A percentile compares a stretch with the other conserved stretches of the same genome.
Conservation (phyloP, 2,329 filamentous ascomycete genomes). For the Helotiales sp. region DNA sequence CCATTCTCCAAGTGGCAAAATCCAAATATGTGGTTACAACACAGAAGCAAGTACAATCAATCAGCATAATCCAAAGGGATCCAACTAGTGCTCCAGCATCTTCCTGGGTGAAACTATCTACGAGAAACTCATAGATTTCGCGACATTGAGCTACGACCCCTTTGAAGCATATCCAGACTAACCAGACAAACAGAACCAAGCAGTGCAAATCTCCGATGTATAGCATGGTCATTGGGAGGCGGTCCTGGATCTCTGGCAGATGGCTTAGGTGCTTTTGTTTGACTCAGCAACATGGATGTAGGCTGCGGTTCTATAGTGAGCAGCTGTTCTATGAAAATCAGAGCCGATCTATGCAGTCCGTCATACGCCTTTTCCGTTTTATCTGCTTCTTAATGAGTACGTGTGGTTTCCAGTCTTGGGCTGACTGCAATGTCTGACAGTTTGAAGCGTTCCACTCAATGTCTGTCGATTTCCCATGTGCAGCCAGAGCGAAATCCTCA, state of each 20-base stretch:
- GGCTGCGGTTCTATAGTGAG: too few relatives aligned
- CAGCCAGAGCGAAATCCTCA: not conserved
- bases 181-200: not conserved
- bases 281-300: not conserved
- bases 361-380: too few relatives aligned
- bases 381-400: too few relatives aligned
- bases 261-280: not conserved
- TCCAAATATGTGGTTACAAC: not conserved
- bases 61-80: not conserved
- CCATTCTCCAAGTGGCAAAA: not conserved
- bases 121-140: not conserved
- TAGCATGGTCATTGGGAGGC: not conserved
- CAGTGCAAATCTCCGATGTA: not conserved
- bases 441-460: not conserved
- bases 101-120: not conserved
- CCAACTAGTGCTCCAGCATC: not conserved
- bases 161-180: not conserved
- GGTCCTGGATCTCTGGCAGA: not conserved
- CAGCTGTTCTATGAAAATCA: too few relatives aligned
- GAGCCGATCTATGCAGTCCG: too few relatives aligned
- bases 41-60: not conserved
- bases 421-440: not conserved
- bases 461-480: not conserved
- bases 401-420: not conserved
- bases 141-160: not conserved